Conservation (phyloP, 345 rosid genomes). For the Salix purpurea region DNA sequence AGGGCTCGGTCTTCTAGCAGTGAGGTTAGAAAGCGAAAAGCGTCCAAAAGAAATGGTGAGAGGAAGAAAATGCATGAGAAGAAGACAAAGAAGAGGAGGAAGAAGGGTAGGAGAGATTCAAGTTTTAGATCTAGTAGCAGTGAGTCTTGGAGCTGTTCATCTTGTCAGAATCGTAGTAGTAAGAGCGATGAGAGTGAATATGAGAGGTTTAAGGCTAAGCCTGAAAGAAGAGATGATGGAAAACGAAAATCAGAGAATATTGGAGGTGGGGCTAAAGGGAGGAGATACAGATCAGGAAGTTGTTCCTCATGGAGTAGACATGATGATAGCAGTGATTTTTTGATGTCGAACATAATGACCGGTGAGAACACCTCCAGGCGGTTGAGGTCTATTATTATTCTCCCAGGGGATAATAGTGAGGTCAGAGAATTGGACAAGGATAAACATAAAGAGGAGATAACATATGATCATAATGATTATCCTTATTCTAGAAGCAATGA, state of each 20-base stretch:
- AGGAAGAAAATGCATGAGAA: constrained; percentile 27
- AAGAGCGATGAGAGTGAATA: constrained; percentile 41
- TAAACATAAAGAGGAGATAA: constrained; percentile 46
- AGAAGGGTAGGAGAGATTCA: constrained; percentile 37
- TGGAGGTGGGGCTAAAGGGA: constrained; percentile 19
- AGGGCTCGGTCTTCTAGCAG: constrained; percentile 43
- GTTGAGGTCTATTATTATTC: constrained; percentile 58
- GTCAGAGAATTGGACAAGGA: constrained; percentile 19
- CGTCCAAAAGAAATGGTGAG: constrained; percentile 35
- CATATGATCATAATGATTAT: constrained; percentile 47
- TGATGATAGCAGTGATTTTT: constrained; percentile 27
- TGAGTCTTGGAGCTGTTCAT: constrained; percentile 40
- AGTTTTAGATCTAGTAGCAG: constrained; percentile 42
- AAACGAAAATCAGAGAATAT: constrained; percentile 21
- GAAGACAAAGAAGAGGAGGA: constrained; percentile 12
- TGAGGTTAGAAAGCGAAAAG: constrained; percentile 42
- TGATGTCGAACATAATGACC: constrained; percentile 32
- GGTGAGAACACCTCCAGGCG: constrained; percentile 32
- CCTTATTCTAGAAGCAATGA: constrained; percentile 52
- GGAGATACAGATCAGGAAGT: constrained; percentile 36
- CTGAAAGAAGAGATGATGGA: constrained; percentile 27
- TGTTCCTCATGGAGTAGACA: constrained; percentile 23
- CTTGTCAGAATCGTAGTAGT: constrained; percentile 23
- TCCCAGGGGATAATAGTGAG: constrained; percentile 24
- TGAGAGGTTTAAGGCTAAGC: constrained; percentile 32